Percentiles rank a stretch among this genome's conserved stretches.
These are phyloP conservation scores for Dactylellina leptospora DNA, from an alignment of 2,329 filamentous ascomycete species.

Conservation along the genomic window DNA sequence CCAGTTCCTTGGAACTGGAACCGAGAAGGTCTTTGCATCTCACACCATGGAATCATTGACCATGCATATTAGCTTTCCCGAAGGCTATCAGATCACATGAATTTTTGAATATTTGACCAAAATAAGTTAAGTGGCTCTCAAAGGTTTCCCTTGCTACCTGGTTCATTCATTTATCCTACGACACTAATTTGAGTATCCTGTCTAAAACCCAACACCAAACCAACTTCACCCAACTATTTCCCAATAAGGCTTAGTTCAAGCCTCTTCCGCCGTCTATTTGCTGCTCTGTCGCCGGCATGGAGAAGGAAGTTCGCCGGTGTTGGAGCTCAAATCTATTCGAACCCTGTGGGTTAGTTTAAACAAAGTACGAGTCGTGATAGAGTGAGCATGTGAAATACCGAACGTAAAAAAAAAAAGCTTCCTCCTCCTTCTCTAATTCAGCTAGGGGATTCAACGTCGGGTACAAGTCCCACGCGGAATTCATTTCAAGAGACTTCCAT, in stretches of 20 bases:
- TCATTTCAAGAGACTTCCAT: not conserved
- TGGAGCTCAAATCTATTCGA: not conserved
- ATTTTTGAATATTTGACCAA: too few relatives aligned
- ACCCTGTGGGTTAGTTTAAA: not conserved
- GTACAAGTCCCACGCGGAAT: not conserved
- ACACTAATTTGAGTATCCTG: not conserved
- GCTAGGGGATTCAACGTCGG: not conserved
- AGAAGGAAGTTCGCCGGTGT: not conserved
- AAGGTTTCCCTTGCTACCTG: not conserved
- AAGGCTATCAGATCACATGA: too few relatives aligned
- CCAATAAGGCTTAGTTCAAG: not conserved
- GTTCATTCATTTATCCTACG: not conserved
- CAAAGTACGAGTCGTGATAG: not conserved
- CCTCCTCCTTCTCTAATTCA: not conserved
- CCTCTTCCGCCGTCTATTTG: not conserved
- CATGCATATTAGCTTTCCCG: too few relatives aligned
- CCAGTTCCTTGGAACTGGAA: too few relatives aligned
- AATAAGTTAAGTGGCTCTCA: not conserved
- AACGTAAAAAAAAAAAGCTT: not conserved
- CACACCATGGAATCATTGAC: too few relatives aligned
- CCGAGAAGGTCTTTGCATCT: too few relatives aligned
- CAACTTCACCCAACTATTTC: not conserved
- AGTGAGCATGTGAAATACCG: not conserved
- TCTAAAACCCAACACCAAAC: not conserved
- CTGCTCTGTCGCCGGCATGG: not conserved